Conservation (phyloP, 176 grass and related monocot genomes). For the Oryza meyeriana region DNA sequence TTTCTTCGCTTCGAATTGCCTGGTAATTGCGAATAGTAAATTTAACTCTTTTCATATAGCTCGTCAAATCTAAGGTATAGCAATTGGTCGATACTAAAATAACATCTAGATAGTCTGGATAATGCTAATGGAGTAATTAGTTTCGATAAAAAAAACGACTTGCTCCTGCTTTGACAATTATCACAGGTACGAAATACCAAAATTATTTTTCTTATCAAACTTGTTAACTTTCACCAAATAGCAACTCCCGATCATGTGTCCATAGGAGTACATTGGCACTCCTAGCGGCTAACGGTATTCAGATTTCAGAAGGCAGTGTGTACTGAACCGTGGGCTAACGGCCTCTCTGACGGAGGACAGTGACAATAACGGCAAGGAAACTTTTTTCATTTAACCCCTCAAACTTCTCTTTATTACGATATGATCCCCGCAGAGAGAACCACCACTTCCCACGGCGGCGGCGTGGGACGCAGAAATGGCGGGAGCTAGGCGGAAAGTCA, state of each 20-base stretch:
- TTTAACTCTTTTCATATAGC: too few species aligned
- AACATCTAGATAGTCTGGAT: too few species aligned
- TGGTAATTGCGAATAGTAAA: too few species aligned
- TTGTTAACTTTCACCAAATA: neutral
- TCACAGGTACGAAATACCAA: neutral
- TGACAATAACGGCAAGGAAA: neutral
- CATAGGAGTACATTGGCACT: neutral
- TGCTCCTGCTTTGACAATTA: neutral
- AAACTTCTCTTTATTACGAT: neutral
- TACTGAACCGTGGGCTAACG: neutral
- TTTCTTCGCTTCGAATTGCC: too few species aligned
- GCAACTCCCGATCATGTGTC: neutral
- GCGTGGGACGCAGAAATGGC: neutral
- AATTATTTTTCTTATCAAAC: neutral
- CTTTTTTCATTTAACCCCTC: neutral
- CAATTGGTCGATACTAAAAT: too few species aligned
- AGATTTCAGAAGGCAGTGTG: neutral
- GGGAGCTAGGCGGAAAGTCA: too few species aligned
- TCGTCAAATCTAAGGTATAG: too few species aligned
- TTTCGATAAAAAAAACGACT: neutral
- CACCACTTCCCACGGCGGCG: constrained; percentile 2
- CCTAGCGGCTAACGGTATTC: neutral
- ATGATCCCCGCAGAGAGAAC: neutral
- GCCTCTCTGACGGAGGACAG: neutral
- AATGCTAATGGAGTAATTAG: too few species aligned